Evolutionary conservation across 805 yeast genomes (phyloP), one percentile per base, ranked within the genome.

Genomic region (Torulaspora maleeae): DNA sequence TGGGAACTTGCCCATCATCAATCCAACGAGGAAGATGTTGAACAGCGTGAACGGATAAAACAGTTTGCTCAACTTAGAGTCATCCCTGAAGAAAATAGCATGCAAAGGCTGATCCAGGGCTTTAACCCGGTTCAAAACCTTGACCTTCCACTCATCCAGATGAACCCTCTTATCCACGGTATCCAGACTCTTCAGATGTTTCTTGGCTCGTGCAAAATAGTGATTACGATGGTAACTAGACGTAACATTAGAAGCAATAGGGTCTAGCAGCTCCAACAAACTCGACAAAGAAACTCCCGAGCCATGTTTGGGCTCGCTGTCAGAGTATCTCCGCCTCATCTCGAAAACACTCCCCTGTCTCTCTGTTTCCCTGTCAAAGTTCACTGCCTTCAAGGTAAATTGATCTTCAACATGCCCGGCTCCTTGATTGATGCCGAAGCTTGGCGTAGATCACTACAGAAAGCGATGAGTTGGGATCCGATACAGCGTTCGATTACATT

Each of bases 21-120:
- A 74, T 0, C 98, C 98, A 22, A 82, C 72, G 13, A 76, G 61
- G 35, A 91, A 86, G 6, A 91, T 77, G 43, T 78, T 66, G 46
- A 80, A 77, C 32, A 88, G 71, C 0, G 95, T 81, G 34, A 79
- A 64, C 0, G 96, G 81, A 61, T 88, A 93, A 60, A 88, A 88
- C 19, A 81, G 54, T 62, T 91, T 91, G 59, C 91, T 96, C 6
- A 84, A 74, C 24, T 65, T 72, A 0, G 81, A 73, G 24, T 76
- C 74, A 35, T 68, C 53, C 20, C 59, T 58, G 40, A 63, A 60
- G 45, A 63, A 61, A 55, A 76, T 46, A 6, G 57, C 41, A 38
- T 61, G 56, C 25, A 63, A 43, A 4, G 64, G 59, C 27, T 42
- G 41, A 44, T 63, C 67, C 9, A 61, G 41, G 8, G 55, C 45